Conservation (phyloP, 495 filamentous ascomycete species). For the Xylaria scruposa region DNA sequence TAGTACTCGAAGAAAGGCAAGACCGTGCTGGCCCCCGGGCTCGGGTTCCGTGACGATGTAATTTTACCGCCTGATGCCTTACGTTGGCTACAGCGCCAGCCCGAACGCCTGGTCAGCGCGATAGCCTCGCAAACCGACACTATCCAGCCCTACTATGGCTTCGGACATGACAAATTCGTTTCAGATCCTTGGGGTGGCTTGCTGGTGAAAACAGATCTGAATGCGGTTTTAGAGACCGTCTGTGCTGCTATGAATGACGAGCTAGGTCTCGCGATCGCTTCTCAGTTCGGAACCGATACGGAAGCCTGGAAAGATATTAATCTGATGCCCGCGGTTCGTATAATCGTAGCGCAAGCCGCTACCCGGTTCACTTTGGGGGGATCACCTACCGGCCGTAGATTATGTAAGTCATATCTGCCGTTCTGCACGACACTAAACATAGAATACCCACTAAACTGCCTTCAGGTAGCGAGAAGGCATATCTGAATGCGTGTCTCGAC, state of each 20-base stretch:
- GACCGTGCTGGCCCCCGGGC: constrained; percentile 44
- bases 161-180: constrained; percentile 26
- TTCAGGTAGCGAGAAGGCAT: constrained; percentile 40
- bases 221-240: constrained; percentile 30
- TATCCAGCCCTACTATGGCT: constrained; percentile 27
- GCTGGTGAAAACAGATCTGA: constrained; percentile 36
- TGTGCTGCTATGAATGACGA: constrained; percentile 33
- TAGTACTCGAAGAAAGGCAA: constrained; percentile 44
- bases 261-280: constrained; percentile 31
- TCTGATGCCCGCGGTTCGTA: constrained; percentile 41
- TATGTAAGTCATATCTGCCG: constrained; percentile 13
- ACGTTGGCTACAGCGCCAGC: constrained; percentile 33
- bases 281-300: constrained; percentile 29
- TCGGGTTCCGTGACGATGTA: constrained; percentile 44
- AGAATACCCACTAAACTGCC: background rate
- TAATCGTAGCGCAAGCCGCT: constrained; percentile 42
- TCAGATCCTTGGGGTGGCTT: constrained; percentile 29
- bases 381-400: constrained; percentile 17
- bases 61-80: constrained; percentile 35
- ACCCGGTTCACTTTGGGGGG: constrained; percentile 50
- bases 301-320: constrained; percentile 28
- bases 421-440: background rate
- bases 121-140: constrained; percentile 20
- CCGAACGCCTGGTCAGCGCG: constrained; percentile 29
- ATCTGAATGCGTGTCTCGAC: constrained; percentile 33